Evolutionary conservation across 1,284 basidiomycete genomes (phyloP).

Genomic region (Sporisorium exsertum): DNA sequence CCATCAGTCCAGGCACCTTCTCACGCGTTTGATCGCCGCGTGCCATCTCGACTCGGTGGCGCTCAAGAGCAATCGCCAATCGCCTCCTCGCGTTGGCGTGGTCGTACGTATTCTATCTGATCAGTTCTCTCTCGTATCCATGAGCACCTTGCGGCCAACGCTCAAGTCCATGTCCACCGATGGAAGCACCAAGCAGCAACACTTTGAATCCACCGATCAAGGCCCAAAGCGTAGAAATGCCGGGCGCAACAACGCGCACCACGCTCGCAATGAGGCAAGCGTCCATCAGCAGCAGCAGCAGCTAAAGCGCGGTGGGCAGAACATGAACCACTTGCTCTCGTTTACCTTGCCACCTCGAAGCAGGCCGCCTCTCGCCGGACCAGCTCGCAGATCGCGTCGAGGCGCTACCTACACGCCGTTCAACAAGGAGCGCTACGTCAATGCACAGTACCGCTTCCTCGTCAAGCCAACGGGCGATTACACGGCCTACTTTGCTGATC

Average conservation of each 20-base stretch:
- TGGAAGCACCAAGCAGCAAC: constrained; percentile 23
- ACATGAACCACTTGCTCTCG: constrained; percentile 65
- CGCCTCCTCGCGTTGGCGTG: background rate
- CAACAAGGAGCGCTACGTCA: constrained; percentile 68
- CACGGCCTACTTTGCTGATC: constrained; percentile 63
- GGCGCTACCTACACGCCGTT: constrained; percentile 53
- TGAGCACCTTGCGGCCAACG: constrained; percentile 51
- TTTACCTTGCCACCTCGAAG: constrained; percentile 66
- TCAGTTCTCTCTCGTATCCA: constrained; percentile 9
- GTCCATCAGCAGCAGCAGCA: constrained; percentile 38
- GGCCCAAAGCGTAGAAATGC: constrained; percentile 29
- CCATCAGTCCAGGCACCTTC: background rate
- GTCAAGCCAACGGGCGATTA: constrained; percentile 68
- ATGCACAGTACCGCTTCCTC: constrained; percentile 68
- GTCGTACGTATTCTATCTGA: background rate
- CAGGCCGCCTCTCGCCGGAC: constrained; percentile 52
- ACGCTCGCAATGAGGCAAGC: constrained; percentile 21
- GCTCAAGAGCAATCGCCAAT: background rate
- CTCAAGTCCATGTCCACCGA: constrained; percentile 47
- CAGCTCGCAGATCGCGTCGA: constrained; percentile 52
- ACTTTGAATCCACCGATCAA: constrained; percentile 23
- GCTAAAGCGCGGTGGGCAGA: constrained; percentile 56
- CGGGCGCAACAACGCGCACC: constrained; percentile 28
- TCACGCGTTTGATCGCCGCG: background rate
- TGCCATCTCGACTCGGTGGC: background rate